Percentiles rank a stretch among this genome's conserved stretches.
Evolutionary conservation across 2,329 filamentous ascomycete species (phyloP).

Genomic region (Anthostomella pinea): DNA sequence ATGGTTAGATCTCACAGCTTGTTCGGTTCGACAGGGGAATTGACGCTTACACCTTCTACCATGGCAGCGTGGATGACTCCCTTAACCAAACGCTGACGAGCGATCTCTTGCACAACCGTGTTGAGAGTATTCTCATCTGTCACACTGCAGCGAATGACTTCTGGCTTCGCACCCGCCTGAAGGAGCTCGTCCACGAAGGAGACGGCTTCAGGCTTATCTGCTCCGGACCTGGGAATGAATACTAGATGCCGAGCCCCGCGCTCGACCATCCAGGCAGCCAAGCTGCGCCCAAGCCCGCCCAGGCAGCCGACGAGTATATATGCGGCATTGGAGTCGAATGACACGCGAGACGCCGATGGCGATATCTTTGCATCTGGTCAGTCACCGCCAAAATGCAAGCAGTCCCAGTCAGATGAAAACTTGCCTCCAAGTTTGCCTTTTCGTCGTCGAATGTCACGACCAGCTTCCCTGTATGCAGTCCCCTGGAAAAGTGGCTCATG

Average conservation of each 20-base stretch:
- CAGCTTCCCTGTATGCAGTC: slow-evolving; percentile 9
- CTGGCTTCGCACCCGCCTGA: neutral
- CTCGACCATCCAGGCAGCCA: slow-evolving; percentile 8
- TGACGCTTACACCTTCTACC: slow-evolving; percentile 6
- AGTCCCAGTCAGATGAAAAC: slow-evolving; percentile 1
- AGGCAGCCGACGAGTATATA: slow-evolving; percentile 8
- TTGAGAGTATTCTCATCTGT: slow-evolving; percentile 2
- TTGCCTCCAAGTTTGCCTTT: slow-evolving; percentile 5
- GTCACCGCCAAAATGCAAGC: too few relatives aligned
- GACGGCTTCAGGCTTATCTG: neutral
- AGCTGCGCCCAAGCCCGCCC: slow-evolving; percentile 8
- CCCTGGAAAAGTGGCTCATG: slow-evolving; percentile 8
- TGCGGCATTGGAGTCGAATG: slow-evolving; percentile 3
- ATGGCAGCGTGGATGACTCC: slow-evolving; percentile 9
- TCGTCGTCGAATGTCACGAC: slow-evolving; percentile 9
- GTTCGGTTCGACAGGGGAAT: neutral
- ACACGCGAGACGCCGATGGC: slow-evolving; percentile 1
- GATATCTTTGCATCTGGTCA: slow-evolving; percentile 4
- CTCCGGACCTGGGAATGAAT: slow-evolving; percentile 7
- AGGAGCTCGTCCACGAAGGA: neutral
- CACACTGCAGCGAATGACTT: neutral
- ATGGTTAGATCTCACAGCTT: neutral
- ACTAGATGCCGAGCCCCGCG: slow-evolving; percentile 5
- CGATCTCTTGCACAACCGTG: neutral
- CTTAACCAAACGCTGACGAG: neutral